Percentiles rank a stretch among this genome's conserved stretches.
Evolutionary conservation across 495 filamentous ascomycete genomes (phyloP).

Genomic region (Neurospora intermedia): DNA sequence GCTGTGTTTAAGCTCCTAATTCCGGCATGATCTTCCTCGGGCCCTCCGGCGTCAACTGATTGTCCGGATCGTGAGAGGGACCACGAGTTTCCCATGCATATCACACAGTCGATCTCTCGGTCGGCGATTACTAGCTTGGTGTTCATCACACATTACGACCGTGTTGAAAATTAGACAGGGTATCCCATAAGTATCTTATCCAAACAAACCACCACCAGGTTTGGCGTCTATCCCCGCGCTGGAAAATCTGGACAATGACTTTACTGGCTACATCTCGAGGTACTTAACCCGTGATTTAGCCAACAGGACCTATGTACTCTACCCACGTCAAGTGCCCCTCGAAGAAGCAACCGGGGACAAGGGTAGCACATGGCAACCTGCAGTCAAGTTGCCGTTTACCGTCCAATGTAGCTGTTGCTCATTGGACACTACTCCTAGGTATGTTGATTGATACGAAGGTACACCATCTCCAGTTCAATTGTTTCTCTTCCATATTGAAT

Average conservation of each 20-base stretch:
- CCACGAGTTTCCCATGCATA: not conserved
- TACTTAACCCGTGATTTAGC: not conserved
- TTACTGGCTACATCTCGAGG: not conserved
- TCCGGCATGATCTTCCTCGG: not conserved
- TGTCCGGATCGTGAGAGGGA: not conserved
- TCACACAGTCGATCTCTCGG: not conserved
- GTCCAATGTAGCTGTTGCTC: not conserved
- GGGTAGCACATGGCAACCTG: not conserved
- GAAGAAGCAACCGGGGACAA: not conserved
- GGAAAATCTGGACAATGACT: not conserved
- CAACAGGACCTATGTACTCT: not conserved
- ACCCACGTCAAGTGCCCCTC: not conserved
- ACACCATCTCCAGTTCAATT: not conserved
- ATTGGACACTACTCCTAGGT: not conserved
- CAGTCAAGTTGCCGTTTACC: not conserved
- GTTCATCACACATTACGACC: not conserved
- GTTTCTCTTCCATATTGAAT: not conserved
- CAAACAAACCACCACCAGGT: not conserved
- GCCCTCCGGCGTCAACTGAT: not conserved
- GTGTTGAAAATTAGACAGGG: not conserved
- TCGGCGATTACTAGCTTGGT: not conserved
- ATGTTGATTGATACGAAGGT: not conserved
- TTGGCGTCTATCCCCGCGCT: not conserved
- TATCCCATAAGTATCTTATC: not conserved
- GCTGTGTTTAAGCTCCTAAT: not conserved